Percentiles rank a stretch among this genome's conserved stretches.
Conservation (phyloP, 306 rosid genomes). For the Fragaria nilgerrensis region DNA sequence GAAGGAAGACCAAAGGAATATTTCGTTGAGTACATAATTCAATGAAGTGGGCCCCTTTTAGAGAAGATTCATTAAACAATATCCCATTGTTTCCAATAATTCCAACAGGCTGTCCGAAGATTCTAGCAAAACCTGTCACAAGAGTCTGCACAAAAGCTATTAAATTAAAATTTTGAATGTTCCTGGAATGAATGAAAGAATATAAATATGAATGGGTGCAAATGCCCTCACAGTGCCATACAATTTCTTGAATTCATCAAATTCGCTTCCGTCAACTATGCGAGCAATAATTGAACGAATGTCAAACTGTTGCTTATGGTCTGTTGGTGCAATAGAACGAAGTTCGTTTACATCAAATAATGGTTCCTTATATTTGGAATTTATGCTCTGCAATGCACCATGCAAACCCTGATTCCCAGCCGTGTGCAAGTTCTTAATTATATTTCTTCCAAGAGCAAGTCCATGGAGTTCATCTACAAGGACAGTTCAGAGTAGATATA, state of each 20-base stretch:
- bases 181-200: conserved; percentile 13
- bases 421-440: conserved; percentile 85
- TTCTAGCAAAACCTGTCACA: conserved; percentile 89
- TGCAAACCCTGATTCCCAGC: conserved; percentile 62
- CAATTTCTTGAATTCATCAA: conserved; percentile 96
- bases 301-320: conserved; percentile 85
- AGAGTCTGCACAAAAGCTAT: conserved; percentile 69
- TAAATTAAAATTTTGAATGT: conserved; percentile 8
- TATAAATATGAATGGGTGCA: conserved; percentile 28
- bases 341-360: conserved; percentile 70
- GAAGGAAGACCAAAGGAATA: conserved; percentile 93
- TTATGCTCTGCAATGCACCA: conserved; percentile 41
- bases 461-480: conserved; percentile 84
- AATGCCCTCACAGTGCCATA: conserved; percentile 90
- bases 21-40: conserved; percentile 80
- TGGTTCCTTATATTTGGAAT: conserved; percentile 59
- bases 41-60: conserved; percentile 94
- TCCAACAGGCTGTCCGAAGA: conserved; percentile 93
- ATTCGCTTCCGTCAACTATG: conserved; percentile 94
- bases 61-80: conserved; percentile 88
- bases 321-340: conserved; percentile 87
- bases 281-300: conserved; percentile 82
- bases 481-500: conserved; percentile 22
- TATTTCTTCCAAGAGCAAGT: conserved; percentile 82
- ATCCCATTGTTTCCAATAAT: conserved; percentile 94